Base-by-base conservation (phyloP, 2,329 filamentous ascomycete species). In the Trichophaea hybrida region DNA sequence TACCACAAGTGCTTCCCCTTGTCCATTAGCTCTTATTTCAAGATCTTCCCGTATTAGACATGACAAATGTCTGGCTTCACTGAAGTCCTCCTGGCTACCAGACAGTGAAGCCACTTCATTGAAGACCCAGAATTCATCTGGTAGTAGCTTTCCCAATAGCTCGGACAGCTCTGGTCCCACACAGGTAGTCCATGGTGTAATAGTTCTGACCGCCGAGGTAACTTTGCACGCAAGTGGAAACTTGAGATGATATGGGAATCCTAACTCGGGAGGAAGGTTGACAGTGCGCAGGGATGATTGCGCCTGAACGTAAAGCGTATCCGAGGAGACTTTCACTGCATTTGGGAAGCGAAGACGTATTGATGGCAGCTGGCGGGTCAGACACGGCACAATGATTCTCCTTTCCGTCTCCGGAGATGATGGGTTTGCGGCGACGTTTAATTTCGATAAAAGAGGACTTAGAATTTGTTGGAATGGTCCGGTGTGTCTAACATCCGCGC, bases 161-260 rank as follows among this genome's bases (percentile, higher is more conserved):
- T 51, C 35, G 5, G 55, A 24, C 13, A 52, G 6, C 6, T 31
- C 10, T 12, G 49, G 44, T 32, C 55, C 46, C 17, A 38, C 5
- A n/a, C 17, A 34, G 31, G 49, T 52, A 34, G 43, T 58, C 55
- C 33, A 15, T 10, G 46, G 46, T 2, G 46, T 31, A 31, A 50
- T 50, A 13, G 46, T 50, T 12, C 46, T 12, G 1, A 53, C 32
- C 1, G 12, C 44, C 10, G 55, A 52, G 8, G 17, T 43, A 12
- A 58, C 44, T 37, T 49, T 24, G 15, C 24, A 34, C 6, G 55
- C 55, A 5, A 58, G n/a, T n/a, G 55, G 49, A 5, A 58, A 58
- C 34, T 58, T 58, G n/a, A 58, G 15, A 38, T 58, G 43, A 32
- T 50, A 43, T 7, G 44, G 8, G 31, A 50, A 58, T 7, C 15